phyloP scores from a whole-genome alignment of 2,329 filamentous ascomycete species.

The Pseudogymnoascus sp. region DNA sequence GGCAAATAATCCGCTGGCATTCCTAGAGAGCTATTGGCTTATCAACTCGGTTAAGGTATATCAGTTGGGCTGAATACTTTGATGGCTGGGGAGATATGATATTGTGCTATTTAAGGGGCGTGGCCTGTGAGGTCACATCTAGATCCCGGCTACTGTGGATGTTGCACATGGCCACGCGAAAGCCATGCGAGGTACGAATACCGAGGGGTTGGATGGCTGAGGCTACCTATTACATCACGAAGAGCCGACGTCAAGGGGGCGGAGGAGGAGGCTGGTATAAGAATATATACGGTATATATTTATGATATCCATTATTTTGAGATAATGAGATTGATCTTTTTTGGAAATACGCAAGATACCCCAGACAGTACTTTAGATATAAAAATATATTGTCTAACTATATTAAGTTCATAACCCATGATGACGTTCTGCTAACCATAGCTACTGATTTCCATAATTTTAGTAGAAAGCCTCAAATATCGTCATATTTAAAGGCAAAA shows the following conservation, averaged over 20 bases:
- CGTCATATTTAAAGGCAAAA: too few relatives aligned
- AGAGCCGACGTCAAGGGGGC: neutral
- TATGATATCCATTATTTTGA: neutral
- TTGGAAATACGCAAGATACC: neutral
- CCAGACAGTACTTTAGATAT: neutral
- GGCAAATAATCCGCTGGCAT: conserved; percentile 58
- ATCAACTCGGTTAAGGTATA: conserved; percentile 65
- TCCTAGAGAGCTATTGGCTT: conserved; percentile 67
- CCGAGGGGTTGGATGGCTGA: neutral
- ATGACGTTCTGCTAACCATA: too few relatives aligned
- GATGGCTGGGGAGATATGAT: neutral
- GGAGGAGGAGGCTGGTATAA: neutral
- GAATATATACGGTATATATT: neutral
- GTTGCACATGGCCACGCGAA: neutral
- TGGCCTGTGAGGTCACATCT: neutral
- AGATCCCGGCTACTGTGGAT: neutral
- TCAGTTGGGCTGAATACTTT: conserved; percentile 14
- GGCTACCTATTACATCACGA: neutral
- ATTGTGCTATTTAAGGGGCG: neutral
- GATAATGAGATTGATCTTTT: neutral
- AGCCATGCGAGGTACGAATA: neutral
- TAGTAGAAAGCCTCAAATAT: too few relatives aligned
- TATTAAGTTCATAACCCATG: neutral
- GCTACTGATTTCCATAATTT: too few relatives aligned
- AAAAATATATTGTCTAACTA: neutral